Evolutionary conservation across 1,139 yeast species (phyloP), one percentile per base, ranked within the genome.

Genomic region (Zygosaccharomyces sapae): DNA sequence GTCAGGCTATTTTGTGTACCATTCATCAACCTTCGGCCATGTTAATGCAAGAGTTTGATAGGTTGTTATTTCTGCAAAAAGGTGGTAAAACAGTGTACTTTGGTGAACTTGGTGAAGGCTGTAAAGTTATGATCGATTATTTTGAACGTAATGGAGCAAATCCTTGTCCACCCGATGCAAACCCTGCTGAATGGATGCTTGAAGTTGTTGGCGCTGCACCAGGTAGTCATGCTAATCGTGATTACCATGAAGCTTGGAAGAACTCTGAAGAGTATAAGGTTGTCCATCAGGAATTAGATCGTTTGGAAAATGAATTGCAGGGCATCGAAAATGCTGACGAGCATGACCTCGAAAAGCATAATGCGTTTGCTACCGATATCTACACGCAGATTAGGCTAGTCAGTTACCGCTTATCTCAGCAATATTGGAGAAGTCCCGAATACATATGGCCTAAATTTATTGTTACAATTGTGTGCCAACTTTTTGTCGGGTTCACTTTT

Each of bases 121-220:
- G 87, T 48, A 64, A 68, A 45, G 73, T 79, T 3, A 71, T 86
- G 66, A 79, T 83, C 46, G 66, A 76, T 52, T 86, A 86, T 66
- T 86, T 86, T 62, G 94, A 85, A 65, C 63, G 67, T 16, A 68
- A 84, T 56, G 92, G 92, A 39, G 82, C 89, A 27, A 79, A 79
- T 41, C 66, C 66, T 43, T 82, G 86, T 64, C 86, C 88, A 8
- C 70, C 73, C 18, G 77, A 75, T 43, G 88, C 86, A 10, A 84
- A 84, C 58, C 92, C 90, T 8, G 90, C 90, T 3, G 90, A 84
- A 63, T 84, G 88, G 88, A 84, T 84, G 87, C 71, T 84, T 58
- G 82, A 80, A 54, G 86, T 82, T 47, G 83, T 83, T 61, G 89
- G 89, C 48, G 89, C 89, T 36, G 90, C 89, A 25, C 89, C 90